These are phyloP conservation scores for Rubia tinctorum DNA, from an alignment of 305 asterid species.

Conservation along the genomic window DNA sequence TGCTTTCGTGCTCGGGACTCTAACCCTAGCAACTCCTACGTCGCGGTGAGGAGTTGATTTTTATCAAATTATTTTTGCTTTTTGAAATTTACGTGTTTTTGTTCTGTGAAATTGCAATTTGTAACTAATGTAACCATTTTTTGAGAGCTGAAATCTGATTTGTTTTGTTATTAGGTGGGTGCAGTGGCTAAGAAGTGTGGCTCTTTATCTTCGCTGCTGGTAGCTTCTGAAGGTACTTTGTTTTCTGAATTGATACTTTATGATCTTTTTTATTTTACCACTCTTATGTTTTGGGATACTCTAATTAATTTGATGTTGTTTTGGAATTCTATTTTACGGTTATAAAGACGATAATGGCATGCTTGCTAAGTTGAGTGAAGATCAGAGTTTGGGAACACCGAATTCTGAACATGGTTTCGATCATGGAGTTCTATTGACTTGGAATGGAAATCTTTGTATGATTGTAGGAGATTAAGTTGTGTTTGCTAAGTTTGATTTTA, in stretches of 20 bases:
- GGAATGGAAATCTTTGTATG: too few species aligned
- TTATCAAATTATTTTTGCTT: not conserved
- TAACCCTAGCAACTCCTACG: not conserved
- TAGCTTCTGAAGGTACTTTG: constrained; percentile 50
- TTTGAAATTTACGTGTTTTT: not conserved
- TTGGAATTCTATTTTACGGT: constrained; percentile 10
- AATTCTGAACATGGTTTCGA: constrained; percentile 26
- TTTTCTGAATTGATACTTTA: not conserved
- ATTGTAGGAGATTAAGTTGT: too few species aligned
- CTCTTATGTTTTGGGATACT: not conserved
- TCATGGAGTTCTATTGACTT: not conserved
- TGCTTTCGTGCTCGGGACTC: constrained; percentile 61
- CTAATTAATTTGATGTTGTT: constrained; percentile 4
- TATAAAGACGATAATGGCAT: constrained; percentile 30
- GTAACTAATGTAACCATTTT: too few species aligned
- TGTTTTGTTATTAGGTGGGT: constrained; percentile 41
- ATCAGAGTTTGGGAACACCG: constrained; percentile 23
- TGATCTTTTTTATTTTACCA: not conserved
- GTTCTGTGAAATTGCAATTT: too few species aligned
- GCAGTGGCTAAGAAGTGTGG: constrained; percentile 42
- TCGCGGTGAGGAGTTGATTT: not conserved
- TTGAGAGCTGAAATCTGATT: not conserved
- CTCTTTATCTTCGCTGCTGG: constrained; percentile 59
- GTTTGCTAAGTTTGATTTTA: too few species aligned
- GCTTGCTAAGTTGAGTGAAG: constrained; percentile 29